Conservation (phyloP, 805 yeast species). For the Candida silvicultrix region DNA sequence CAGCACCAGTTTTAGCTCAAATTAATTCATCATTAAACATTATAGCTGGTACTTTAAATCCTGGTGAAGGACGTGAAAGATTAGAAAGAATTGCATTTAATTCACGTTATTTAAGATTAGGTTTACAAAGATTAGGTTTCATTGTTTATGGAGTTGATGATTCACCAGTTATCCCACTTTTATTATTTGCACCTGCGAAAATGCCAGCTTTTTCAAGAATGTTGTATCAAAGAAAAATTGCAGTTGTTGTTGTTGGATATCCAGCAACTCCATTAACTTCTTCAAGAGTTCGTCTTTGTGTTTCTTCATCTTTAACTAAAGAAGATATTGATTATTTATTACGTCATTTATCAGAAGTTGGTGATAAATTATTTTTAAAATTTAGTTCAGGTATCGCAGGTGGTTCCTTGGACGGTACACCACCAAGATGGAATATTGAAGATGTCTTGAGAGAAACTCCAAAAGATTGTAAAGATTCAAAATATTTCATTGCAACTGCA, state of each 20-base stretch:
- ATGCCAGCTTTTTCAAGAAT: constrained; percentile 89
- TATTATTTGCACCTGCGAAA: constrained; percentile 85
- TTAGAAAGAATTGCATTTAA: constrained; percentile 92
- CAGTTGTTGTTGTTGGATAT: constrained; percentile 94
- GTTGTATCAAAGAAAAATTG: constrained; percentile 74
- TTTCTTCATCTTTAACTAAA: constrained; percentile 86
- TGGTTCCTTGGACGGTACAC: constrained; percentile 49
- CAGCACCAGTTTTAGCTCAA: constrained; percentile 91
- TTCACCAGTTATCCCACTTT: constrained; percentile 89
- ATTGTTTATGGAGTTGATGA: constrained; percentile 94
- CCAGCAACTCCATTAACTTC: constrained; percentile 94
- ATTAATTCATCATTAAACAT: constrained; percentile 74
- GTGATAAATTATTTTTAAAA: constrained; percentile 70
- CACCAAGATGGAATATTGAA: constrained; percentile 74
- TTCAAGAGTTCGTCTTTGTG: constrained; percentile 89
- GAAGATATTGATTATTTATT: constrained; percentile 84
- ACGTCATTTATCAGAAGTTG: constrained; percentile 66
- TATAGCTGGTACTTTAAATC: constrained; percentile 74
- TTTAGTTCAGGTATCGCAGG: constrained; percentile 75
- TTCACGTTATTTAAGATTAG: constrained; percentile 87
- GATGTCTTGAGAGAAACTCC: constrained; percentile 72
- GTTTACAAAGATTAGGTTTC: constrained; percentile 87
- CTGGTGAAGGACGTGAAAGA: constrained; percentile 91
- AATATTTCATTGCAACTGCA: constrained; percentile 25
- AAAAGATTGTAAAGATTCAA: constrained; percentile 45